Evolutionary conservation across 345 rosid species (phyloP).

Genomic region (Gossypium mustelinum): DNA sequence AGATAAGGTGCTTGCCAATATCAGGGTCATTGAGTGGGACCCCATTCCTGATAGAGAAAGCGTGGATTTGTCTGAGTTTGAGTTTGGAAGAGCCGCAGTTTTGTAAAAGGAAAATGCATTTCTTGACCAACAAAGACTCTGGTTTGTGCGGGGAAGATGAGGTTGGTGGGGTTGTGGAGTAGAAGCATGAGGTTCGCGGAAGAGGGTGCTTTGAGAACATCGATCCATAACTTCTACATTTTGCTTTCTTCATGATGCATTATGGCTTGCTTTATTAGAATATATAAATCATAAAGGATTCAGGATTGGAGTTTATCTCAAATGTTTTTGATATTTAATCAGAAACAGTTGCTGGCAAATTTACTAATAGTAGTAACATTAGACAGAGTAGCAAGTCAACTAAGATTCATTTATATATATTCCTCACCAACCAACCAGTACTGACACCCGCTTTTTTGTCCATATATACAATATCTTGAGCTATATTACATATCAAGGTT

Average conservation of each 20-base stretch:
- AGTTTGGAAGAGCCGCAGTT: conserved; percentile 37
- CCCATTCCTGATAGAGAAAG: conserved; percentile 63
- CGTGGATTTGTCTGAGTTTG: conserved; percentile 63
- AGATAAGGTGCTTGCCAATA: conserved; percentile 58
- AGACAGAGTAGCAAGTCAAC: not conserved
- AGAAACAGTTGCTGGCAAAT: not conserved
- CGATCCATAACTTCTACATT: not conserved
- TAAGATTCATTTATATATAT: not conserved
- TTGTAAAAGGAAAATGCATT: conserved; percentile 54
- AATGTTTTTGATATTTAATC: not conserved
- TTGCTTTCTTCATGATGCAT: not conserved
- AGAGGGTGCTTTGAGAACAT: conserved; percentile 16
- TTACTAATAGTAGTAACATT: not conserved
- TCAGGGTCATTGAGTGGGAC: conserved; percentile 37
- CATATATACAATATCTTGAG: no score
- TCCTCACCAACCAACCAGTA: no score
- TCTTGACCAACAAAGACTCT: conserved; percentile 28
- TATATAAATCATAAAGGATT: not conserved
- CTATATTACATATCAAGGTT: no score
- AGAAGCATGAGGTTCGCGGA: conserved; percentile 3
- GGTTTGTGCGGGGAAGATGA: conserved; percentile 13
- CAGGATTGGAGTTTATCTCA: not conserved
- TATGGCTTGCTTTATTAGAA: not conserved
- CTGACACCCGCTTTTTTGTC: no score
- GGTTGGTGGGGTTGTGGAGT: not conserved